phyloP scores from a whole-genome alignment of 768 basidiomycete species.

The Lyophyllum decastes region DNA sequence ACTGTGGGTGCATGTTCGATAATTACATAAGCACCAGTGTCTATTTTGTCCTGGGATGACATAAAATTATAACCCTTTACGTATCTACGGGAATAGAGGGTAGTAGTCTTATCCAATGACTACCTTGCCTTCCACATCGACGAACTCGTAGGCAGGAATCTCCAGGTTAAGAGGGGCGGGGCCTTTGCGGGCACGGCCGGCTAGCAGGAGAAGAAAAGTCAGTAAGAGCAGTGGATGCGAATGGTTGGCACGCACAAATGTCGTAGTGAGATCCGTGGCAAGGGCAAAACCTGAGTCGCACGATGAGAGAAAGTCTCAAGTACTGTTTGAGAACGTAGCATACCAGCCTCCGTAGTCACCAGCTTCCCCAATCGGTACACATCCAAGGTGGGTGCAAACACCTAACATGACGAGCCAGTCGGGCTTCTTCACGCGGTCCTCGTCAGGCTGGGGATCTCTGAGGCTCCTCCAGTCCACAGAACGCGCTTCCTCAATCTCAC shows the following conservation, averaged over 20 bases:
- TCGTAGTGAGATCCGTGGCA: constrained; percentile 99
- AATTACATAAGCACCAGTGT: constrained; percentile 15
- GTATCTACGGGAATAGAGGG: constrained; percentile 29
- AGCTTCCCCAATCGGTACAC: constrained; percentile 97
- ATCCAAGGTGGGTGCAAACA: constrained; percentile 97
- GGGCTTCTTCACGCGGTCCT: constrained; percentile 86
- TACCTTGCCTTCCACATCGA: constrained; percentile 84
- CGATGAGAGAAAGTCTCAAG: background rate
- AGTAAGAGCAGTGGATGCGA: constrained; percentile 3
- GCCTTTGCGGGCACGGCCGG: constrained; percentile 93
- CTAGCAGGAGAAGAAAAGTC: constrained; percentile 36
- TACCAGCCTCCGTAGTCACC: constrained; percentile 98
- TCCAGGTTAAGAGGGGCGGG: constrained; percentile 98
- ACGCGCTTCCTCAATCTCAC: constrained; percentile 94
- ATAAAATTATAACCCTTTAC: constrained; percentile 15
- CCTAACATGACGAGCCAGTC: constrained; percentile 95
- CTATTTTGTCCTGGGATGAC: constrained; percentile 7
- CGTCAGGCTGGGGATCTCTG: constrained; percentile 91
- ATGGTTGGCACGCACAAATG: constrained; percentile 63
- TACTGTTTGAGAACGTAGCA: constrained; percentile 21
- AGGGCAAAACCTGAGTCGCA: constrained; percentile 77
- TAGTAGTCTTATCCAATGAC: constrained; percentile 68
- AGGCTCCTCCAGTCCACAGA: constrained; percentile 79
- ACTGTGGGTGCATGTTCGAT: constrained; percentile 3
- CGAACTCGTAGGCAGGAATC: constrained; percentile 86